Evolutionary conservation across 139 green algal genomes (phyloP), one percentile per base, ranked within the genome.

Genomic region (Desmodesmus armatus): DNA sequence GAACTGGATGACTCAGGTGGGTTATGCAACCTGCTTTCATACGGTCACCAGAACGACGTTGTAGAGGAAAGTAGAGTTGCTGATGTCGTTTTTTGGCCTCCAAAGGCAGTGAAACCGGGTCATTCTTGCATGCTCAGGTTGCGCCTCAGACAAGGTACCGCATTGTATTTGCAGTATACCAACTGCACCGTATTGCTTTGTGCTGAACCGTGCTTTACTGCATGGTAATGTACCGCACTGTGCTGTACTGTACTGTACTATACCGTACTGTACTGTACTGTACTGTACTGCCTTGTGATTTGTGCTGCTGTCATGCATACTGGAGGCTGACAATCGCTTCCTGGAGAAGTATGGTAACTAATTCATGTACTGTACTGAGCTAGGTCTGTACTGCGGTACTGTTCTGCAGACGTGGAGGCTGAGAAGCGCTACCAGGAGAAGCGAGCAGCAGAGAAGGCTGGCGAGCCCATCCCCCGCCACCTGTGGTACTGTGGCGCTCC

Each of bases 1-100:
- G 88, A 91, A 62, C 62, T 91, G 13, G 88, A 91, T n/a, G 88
- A 91, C 60, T 89, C 84, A 55, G 87, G 78, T 84, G 67, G 5
- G 77, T 85, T 71, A 37, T 77, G 44, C 31, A 27, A 44, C 27
- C 27, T 27, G 0, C n/a, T n/a, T n/a, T n/a, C n/a, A n/a, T n/a
- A n/a, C n/a, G n/a, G n/a, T n/a, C n/a, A n/a, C n/a, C n/a, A n/a
- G n/a, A n/a, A n/a, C n/a, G n/a, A n/a, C n/a, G n/a, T n/a, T n/a
- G n/a, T n/a, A n/a, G n/a, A n/a, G n/a, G n/a, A n/a, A n/a, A n/a
- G n/a, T n/a, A n/a, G n/a, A n/a, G n/a, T n/a, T n/a, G n/a, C n/a
- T 62, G 9, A 55, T 55, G 9, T 55, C 47, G 47, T 55, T 55
- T 55, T 55, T 55, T 55, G n/a, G n/a, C n/a, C n/a, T n/a, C n/a